Percentiles rank a stretch among this genome's conserved stretches.
Evolutionary conservation across 352 stramenopile genomes (phyloP).

Genomic region (Pythium oligandrum): DNA sequence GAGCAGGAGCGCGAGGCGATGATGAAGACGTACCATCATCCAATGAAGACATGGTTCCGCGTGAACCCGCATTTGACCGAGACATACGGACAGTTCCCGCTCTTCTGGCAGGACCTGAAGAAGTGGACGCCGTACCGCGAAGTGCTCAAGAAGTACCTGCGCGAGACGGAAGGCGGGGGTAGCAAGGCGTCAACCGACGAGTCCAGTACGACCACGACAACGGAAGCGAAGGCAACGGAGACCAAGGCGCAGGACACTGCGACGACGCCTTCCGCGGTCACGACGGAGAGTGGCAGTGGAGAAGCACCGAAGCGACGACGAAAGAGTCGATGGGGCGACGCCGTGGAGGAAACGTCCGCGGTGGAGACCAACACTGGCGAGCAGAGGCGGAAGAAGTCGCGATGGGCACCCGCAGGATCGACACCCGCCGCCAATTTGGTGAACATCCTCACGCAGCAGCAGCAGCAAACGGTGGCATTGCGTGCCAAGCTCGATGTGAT

Average conservation of each 20-base stretch:
- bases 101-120: conserved; percentile 95
- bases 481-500: conserved; percentile 71
- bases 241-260: not conserved
- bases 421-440: conserved; percentile 31
- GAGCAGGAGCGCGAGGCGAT: conserved; percentile 84
- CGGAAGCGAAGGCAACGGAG: not conserved
- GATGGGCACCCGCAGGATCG: conserved; percentile 55
- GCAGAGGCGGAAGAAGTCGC: conserved; percentile 73
- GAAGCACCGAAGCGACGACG: conserved; percentile 52
- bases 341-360: conserved; percentile 23
- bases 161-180: conserved; percentile 46
- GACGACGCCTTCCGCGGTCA: not conserved
- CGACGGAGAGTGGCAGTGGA: conserved; percentile 1
- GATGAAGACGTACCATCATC: conserved; percentile 85
- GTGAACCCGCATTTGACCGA: conserved; percentile 50
- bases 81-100: conserved; percentile 89
- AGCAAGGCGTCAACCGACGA: conserved; percentile 14
- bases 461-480: conserved; percentile 71
- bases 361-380: conserved; percentile 27
- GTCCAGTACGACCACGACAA: conserved; percentile 10
- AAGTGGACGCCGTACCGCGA: conserved; percentile 92
- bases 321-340: conserved; percentile 86
- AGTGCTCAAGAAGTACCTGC: conserved; percentile 89
- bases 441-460: conserved; percentile 39
- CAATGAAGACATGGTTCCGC: conserved; percentile 87